Evolutionary conservation across 2,329 filamentous ascomycete species (phyloP), one percentile per base, ranked within the genome.

Genomic region (Colletotrichum sp.): DNA sequence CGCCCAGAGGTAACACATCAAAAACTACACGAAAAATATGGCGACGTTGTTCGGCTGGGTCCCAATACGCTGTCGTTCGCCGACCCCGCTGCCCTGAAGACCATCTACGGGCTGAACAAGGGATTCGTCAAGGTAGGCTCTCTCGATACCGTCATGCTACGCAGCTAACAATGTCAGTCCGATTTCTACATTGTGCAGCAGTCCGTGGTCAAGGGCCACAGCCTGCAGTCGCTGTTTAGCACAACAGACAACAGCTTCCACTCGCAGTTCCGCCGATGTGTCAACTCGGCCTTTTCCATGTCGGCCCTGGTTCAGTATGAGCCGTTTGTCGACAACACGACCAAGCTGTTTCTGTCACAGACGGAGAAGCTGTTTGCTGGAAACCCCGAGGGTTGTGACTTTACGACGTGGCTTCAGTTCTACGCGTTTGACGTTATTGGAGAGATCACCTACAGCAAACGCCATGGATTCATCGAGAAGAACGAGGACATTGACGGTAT

Each of bases 351-450:
- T 82, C 89, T 96, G 8, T 83, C 88, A 36, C 91, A 92, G 81
- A 93, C 92, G 0, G 87, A 91, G 77, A 85, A 86, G 3, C 80
- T 93, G 5, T 93, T 88, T 78, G 88, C 86, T n/a, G 80, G 83
- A 26, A 85, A 86, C 28, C 76, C 82, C 0, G 77, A 78, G n/a
- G 79, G 80, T 28, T 94, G 92, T 80, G 90, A 94, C 80, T 93
- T 95, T 72, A 91, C 92, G 2, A 87, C 88, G 73, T 96, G 94
- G 94, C 85, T 96, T 73, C 94, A 96, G 80, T 96, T 93, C 81
- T 96, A 94, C 79, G 94, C 94, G 0, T 96, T 96, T 80, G 94
- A 96, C 81, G 94, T 96, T 16, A 95, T 95, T 77, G 94, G 94
- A 8, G 92, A 94, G 77, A 90, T 96, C 80, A 95, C 94, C 0